Evolutionary conservation across 306 rosid genomes (phyloP), one percentile per base, ranked within the genome.

Genomic region (Cyamopsis tetragonoloba): DNA sequence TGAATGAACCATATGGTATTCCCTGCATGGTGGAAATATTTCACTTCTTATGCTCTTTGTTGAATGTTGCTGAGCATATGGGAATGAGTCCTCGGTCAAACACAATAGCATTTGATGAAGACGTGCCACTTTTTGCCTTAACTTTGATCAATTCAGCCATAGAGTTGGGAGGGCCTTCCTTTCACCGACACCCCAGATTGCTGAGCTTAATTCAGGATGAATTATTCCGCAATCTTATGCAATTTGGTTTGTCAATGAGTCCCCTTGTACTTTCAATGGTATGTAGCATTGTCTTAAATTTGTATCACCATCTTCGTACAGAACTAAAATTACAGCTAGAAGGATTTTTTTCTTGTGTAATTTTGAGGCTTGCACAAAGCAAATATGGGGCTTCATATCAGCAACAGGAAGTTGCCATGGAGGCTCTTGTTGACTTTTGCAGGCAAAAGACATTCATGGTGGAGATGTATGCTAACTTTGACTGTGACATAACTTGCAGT

Each of bases 1-100:
- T 86, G 89, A 81, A 82, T 60, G 96, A 85, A 76, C 96, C 95
- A 0, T 88, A 84, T 71, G 97, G 99, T 57, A 88, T 86, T 57
- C 92, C 96, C 18, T 90, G 99, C 92, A 90, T 95, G 99, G 91
- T 88, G 79, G 97, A 95, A 79, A 90, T 90, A 77, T 90, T 95
- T 75, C 87, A 83, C 64, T 95, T 95, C 77, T 80, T 95, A 48
- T 95, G 99, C 69, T 88, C 95, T 50, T 78, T 90, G 81, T 73
- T 88, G 73, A 88, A 88, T 79, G 82, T 86, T 79, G 88, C 74
- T 77, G 96, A 95, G 82, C 81, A 86, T 74, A 78, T 81, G 82
- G 99, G 89, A 72, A 75, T 76, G 81, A 84, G 79, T 59, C 74
- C 95, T 13, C 82, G 86, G 69, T 88, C 89, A 68, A 90, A 88